These are phyloP conservation scores for Penicillium cosmopolitanum DNA, from an alignment of 495 filamentous ascomycete species.

Conservation along the genomic window DNA sequence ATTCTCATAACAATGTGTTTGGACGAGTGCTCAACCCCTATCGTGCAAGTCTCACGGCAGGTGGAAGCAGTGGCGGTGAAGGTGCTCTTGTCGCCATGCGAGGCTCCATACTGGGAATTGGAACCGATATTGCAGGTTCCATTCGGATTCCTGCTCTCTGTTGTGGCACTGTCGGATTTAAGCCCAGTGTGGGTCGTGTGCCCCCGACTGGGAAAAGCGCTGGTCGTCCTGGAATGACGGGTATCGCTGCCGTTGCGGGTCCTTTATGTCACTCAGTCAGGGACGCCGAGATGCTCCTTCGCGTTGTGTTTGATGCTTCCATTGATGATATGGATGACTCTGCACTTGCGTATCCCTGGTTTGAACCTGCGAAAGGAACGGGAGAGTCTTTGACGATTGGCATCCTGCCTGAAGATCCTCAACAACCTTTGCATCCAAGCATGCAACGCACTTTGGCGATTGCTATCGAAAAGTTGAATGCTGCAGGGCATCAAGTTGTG, in stretches of 20 bases:
- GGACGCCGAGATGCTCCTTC: constrained; percentile 35
- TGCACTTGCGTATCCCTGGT: constrained; percentile 26
- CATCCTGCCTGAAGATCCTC: constrained; percentile 51
- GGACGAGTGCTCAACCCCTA: constrained; percentile 58
- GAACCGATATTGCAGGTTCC: constrained; percentile 51
- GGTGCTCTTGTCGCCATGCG: constrained; percentile 60
- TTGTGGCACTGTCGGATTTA: constrained; percentile 63
- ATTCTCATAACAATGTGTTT: constrained; percentile 38
- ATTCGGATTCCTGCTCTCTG: constrained; percentile 64
- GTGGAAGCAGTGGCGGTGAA: constrained; percentile 67
- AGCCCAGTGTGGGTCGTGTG: constrained; percentile 59
- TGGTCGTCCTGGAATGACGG: constrained; percentile 48
- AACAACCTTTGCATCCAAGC: constrained; percentile 53
- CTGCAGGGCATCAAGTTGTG: constrained; percentile 45
- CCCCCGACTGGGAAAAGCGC: constrained; percentile 45
- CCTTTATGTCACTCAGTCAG: constrained; percentile 42
- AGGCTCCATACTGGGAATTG: constrained; percentile 64
- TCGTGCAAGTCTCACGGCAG: constrained; percentile 52
- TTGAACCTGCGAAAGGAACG: not conserved
- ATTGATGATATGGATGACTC: constrained; percentile 24
- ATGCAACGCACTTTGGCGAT: constrained; percentile 46
- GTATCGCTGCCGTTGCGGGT: constrained; percentile 36
- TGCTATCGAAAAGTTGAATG: constrained; percentile 40
- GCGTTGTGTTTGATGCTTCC: constrained; percentile 12
- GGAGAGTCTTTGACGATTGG: constrained; percentile 44